Percentiles rank a stretch among this genome's conserved stretches.
These are phyloP conservation scores for Ilex aquifolium DNA, from an alignment of 257 asterid species.

Conservation along the genomic window DNA sequence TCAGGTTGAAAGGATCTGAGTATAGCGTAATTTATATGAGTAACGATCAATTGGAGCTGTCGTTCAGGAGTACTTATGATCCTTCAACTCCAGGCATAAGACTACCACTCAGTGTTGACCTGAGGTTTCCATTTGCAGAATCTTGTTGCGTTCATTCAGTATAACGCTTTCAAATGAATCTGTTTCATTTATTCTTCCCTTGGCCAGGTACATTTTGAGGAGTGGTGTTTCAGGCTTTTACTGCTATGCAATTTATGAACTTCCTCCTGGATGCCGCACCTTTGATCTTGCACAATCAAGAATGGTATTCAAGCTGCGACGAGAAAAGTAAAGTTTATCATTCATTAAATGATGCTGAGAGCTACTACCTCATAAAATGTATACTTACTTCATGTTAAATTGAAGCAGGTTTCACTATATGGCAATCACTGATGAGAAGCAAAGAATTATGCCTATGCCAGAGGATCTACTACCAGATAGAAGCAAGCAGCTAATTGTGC, in stretches of 20 bases:
- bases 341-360: too few species aligned
- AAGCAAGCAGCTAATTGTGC: conserved; percentile 47
- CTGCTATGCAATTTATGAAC: conserved; percentile 45
- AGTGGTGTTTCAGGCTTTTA: conserved; percentile 52
- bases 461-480: conserved; percentile 45
- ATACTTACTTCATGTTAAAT: not conserved
- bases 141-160: not conserved
- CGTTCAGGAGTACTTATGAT: conserved; percentile 37
- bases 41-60: conserved; percentile 42
- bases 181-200: not conserved
- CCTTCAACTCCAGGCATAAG: conserved; percentile 28
- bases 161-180: not conserved
- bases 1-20: conserved; percentile 46
- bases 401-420: conserved; percentile 48
- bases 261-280: conserved; percentile 32
- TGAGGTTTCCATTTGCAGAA: conserved; percentile 20
- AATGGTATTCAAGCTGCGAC: conserved; percentile 38
- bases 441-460: conserved; percentile 59
- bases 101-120: conserved; percentile 43
- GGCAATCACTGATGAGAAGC: conserved; percentile 57
- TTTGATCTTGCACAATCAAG: conserved; percentile 50
- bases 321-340: conserved; percentile 26
- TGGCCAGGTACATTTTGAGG: conserved; percentile 40
- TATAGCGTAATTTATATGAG: conserved; percentile 39
- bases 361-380: not conserved